Evolutionary conservation across 2,329 filamentous ascomycete genomes (phyloP).

Genomic region (Fusarium sp.): DNA sequence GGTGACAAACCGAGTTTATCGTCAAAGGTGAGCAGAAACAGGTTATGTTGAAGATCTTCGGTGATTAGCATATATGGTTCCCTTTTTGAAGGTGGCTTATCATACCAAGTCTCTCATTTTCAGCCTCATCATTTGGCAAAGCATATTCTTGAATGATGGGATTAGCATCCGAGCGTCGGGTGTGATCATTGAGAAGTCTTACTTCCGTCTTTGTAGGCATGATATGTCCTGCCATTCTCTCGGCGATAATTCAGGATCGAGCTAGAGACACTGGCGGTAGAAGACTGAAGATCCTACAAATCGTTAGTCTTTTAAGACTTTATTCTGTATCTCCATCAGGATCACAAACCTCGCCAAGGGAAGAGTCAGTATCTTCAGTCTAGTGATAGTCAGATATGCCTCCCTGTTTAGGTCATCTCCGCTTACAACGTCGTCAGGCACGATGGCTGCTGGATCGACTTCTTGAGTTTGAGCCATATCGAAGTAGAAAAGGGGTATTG

Average conservation of each 20-base stretch:
- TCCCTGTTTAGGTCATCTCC: accelerated
- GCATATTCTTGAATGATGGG: slow-evolving; percentile 6
- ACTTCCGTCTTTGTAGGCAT: slow-evolving; percentile 18
- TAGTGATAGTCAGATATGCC: background rate
- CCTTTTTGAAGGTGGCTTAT: no score
- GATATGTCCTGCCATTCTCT: slow-evolving; percentile 14
- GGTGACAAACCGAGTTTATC: slow-evolving; percentile 26
- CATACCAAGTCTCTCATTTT: slow-evolving; percentile 26
- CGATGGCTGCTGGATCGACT: background rate
- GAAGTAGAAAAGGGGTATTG: accelerated
- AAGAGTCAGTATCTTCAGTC: slow-evolving; percentile 2
- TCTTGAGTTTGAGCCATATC: background rate
- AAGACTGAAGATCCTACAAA: background rate
- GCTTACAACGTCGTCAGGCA: background rate
- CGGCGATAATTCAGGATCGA: slow-evolving; percentile 13
- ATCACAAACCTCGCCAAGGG: background rate
- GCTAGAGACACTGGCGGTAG: background rate
- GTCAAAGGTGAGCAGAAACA: slow-evolving; percentile 23
- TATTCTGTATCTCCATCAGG: background rate
- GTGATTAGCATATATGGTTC: background rate
- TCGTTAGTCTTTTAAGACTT: background rate
- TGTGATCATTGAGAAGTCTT: background rate
- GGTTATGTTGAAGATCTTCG: slow-evolving; percentile 29
- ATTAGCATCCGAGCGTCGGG: accelerated
- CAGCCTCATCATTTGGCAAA: slow-evolving; percentile 31